Conservation (phyloP, 805 yeast genomes). For the Ogataea allantospora region DNA sequence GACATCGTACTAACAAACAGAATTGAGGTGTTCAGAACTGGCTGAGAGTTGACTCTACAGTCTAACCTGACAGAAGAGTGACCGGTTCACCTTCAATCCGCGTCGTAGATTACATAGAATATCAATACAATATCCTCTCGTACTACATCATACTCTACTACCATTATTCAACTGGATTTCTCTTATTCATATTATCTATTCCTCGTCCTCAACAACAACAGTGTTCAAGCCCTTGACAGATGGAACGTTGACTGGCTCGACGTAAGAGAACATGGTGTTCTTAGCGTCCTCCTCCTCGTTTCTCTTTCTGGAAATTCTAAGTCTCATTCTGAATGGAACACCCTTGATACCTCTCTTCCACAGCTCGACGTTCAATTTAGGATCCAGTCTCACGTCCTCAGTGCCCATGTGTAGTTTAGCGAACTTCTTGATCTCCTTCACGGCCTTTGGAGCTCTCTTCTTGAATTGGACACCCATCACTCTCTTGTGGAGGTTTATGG, state of each 20-base stretch:
- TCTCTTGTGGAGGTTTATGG: constrained; percentile 99
- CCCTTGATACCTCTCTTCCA: constrained; percentile 99
- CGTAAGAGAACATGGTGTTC: constrained; percentile 96
- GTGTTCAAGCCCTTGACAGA: constrained; percentile 97
- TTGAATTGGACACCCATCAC: constrained; percentile 99
- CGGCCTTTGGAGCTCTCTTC: constrained; percentile 99
- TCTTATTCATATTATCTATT: constrained; percentile 29
- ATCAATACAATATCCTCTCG: not conserved
- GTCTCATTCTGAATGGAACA: constrained; percentile 96
- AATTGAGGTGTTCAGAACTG: not conserved
- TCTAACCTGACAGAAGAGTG: too few relatives aligned
- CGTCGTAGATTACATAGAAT: not conserved
- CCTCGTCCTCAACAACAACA: constrained; percentile 81
- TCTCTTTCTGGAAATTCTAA: constrained; percentile 95
- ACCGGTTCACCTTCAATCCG: not conserved
- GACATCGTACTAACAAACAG: constrained; percentile 34
- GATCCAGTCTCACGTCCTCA: constrained; percentile 97
- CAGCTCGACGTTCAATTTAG: constrained; percentile 95
- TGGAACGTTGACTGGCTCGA: constrained; percentile 95
- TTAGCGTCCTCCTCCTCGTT: constrained; percentile 99
- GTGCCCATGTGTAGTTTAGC: constrained; percentile 99
- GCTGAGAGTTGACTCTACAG: too few relatives aligned
- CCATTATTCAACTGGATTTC: constrained; percentile 4
- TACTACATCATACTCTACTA: too few relatives aligned
- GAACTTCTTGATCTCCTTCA: constrained; percentile 98